These are phyloP conservation scores for Cupressus sempervirens DNA, from an alignment of 75 land plant species.

Conservation along the genomic window DNA sequence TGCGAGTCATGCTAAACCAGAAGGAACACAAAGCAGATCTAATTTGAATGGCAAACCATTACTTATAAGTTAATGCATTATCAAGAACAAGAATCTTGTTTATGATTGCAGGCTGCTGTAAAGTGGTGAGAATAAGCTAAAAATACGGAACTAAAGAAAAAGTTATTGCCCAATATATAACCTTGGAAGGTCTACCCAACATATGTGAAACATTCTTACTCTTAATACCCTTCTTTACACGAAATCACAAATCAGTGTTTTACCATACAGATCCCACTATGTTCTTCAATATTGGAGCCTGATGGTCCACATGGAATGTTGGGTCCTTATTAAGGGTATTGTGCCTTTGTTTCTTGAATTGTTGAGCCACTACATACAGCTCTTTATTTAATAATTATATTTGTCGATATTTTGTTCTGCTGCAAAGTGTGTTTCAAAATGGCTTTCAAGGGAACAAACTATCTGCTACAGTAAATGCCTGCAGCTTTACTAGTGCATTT, in stretches of 20 bases:
- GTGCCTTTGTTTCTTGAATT: not conserved
- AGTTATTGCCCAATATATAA: not conserved
- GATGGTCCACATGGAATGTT: not conserved
- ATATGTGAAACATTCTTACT: not conserved
- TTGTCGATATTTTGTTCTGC: not conserved
- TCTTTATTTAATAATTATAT: too few species aligned
- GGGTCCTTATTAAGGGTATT: not conserved
- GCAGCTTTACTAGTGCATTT: not conserved
- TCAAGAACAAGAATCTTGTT: not conserved
- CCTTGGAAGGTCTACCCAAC: not conserved
- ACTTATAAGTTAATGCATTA: too few species aligned
- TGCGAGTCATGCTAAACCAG: too few species aligned
- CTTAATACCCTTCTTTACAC: not conserved
- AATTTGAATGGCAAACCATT: not conserved
- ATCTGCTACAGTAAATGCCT: not conserved
- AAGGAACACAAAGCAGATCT: not conserved
- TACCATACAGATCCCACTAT: not conserved
- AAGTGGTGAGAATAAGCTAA: not conserved
- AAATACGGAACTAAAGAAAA: not conserved
- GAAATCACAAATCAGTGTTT: not conserved
- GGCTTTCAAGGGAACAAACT: not conserved
- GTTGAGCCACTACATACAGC: not conserved
- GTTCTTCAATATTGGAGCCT: conserved; percentile 5
- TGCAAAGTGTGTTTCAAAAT: not conserved
- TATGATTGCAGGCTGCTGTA: not conserved